These are phyloP conservation scores for Heritiera fomes DNA, from an alignment of 345 rosid species.

Conservation along the genomic window DNA sequence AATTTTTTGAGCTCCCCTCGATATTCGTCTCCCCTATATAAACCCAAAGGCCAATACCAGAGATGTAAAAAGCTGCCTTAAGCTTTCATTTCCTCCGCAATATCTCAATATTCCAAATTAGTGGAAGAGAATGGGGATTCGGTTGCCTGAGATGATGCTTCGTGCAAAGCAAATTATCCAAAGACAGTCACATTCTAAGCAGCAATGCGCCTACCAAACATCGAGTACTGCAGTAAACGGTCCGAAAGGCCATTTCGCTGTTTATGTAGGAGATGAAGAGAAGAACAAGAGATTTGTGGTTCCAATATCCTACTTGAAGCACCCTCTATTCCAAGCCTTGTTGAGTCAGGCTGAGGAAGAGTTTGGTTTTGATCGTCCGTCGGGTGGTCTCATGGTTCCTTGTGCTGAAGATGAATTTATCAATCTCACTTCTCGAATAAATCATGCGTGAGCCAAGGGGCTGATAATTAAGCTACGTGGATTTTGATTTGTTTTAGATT, in stretches of 20 bases:
- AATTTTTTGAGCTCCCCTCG: background rate
- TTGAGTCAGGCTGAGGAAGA: conserved; percentile 54
- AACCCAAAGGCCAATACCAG: background rate
- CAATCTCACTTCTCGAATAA: conserved; percentile 25
- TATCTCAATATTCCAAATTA: background rate
- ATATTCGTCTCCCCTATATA: background rate
- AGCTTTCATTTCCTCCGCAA: background rate
- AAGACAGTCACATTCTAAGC: conserved; percentile 18
- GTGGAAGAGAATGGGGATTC: conserved; percentile 8
- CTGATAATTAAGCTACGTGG: background rate
- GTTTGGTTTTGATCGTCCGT: conserved; percentile 50
- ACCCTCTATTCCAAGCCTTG: conserved; percentile 49
- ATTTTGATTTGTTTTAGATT: background rate
- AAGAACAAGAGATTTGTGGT: conserved; percentile 47
- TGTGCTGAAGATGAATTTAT: conserved; percentile 53
- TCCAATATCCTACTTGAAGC: conserved; percentile 44
- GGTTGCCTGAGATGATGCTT: conserved; percentile 8
- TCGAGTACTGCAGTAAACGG: background rate
- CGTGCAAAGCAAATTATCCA: background rate
- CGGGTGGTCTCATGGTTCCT: conserved; percentile 57
- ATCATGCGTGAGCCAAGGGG: background rate
- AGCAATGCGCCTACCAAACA: background rate
- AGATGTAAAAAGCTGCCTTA: background rate
- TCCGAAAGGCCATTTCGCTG: conserved; percentile 51
- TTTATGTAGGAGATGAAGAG: conserved; percentile 55